Base-by-base conservation (phyloP, 257 asterid species). In the Ilex aquifolium region DNA sequence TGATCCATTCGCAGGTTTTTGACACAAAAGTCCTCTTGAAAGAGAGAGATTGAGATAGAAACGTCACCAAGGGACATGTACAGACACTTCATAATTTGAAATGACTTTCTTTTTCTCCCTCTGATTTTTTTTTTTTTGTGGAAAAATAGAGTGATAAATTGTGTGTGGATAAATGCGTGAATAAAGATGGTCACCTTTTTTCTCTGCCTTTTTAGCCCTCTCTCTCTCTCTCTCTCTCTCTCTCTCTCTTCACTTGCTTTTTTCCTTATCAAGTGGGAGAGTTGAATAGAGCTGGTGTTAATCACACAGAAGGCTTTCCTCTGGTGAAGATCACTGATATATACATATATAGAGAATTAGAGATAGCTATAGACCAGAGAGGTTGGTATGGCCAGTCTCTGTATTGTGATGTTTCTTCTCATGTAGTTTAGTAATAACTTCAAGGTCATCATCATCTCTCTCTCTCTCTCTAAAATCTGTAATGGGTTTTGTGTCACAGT, bases 111-210 rank as follows among this genome's bases (percentile, higher is more conserved):
- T 44, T 2, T 27, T 32, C 64, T 46, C 42, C 1, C 8, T 44
- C 1, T 12, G 0, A n/a, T n/a, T 36, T 8, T 36, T 4, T 27
- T 5, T 49, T 56, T 29, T 63, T 55, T 21, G 61, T 62, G 54
- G 16, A 49, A 49, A 14, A 55, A 31, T 32, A 54, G 67, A 56
- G 14, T 53, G 69, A 54, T 65, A 59, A 36, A 39, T 21, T 21
- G 27, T 66, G 73, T 71, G 86, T 68, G 75, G 85, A 74, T 85
- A 81, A 74, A 74, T 78, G 68, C 65, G 82, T 77, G 86, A 83
- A 75, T 71, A 82, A 85, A 83, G 88, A 80, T 74, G 79, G 68
- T 74, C 32, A 73, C 73, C 77, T 76, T 73, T 21, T 73, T 64
- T 63, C 68, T 66, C 77, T 62, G 66, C 77, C 82, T 77, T 88